Evolutionary conservation across 2,329 filamentous ascomycete genomes (phyloP).

Genomic region (Didymosphaeria variabile): DNA sequence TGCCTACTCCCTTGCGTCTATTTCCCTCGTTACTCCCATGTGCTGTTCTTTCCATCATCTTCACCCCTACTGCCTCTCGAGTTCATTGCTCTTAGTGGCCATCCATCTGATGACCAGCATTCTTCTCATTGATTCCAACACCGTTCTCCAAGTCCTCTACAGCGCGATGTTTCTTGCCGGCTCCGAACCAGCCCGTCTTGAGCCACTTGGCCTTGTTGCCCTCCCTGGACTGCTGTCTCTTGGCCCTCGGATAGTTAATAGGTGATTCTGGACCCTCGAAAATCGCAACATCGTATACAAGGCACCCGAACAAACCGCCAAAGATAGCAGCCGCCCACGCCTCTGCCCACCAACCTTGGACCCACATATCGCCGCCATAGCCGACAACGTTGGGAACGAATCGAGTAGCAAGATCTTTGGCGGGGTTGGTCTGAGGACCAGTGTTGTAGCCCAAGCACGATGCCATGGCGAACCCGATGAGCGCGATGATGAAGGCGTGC

Average conservation of each 20-base stretch:
- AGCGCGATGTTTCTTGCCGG: conserved; percentile 13
- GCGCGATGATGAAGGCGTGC: no score
- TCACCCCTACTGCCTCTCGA: neutral
- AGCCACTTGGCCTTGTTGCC: conserved; percentile 21
- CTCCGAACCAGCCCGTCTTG: conserved; percentile 19
- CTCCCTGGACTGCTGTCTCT: conserved; percentile 17
- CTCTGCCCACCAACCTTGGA: no score
- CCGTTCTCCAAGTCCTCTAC: conserved; percentile 17
- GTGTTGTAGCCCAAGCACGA: no score
- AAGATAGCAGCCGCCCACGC: no score
- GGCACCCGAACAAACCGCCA: no score
- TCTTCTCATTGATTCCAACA: conserved; percentile 13
- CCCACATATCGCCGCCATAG: no score
- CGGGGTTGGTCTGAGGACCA: no score
- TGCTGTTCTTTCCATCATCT: neutral
- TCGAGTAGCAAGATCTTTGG: no score
- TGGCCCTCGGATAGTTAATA: conserved; percentile 9
- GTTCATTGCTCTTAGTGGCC: neutral
- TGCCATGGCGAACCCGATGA: no score
- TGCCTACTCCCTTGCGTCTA: conserved; percentile 1
- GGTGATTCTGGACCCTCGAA: no score
- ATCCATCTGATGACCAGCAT: conserved; percentile 14
- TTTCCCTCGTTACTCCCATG: neutral
- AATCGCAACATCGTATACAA: no score
- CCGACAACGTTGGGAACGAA: no score